A percentile compares a stretch with the other conserved stretches of the same genome.
These are phyloP conservation scores for Ogataea kodamae DNA, from an alignment of 805 yeast species.

Conservation along the genomic window DNA sequence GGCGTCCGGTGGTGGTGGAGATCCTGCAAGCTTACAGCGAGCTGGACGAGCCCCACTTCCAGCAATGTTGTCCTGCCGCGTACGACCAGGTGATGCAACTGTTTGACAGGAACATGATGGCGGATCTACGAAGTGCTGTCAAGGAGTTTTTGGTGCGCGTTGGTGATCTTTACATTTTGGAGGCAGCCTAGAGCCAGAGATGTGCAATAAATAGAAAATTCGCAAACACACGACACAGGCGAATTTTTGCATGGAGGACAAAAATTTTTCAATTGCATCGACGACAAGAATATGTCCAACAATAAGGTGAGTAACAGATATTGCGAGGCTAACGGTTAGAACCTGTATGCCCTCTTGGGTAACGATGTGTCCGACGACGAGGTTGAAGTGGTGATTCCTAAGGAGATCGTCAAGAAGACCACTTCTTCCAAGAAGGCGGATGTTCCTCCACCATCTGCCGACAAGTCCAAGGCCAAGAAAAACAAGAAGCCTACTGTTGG, in stretches of 20 bases:
- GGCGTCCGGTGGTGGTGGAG: conserved; percentile 92
- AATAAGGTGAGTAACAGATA: conserved; percentile 25
- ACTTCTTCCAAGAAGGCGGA: conserved; percentile 87
- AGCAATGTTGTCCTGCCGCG: conserved; percentile 52
- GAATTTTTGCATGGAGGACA: conserved; percentile 16
- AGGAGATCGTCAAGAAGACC: conserved; percentile 75
- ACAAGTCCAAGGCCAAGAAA: conserved; percentile 75
- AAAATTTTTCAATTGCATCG: conserved; percentile 18
- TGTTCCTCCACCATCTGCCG: conserved; percentile 76
- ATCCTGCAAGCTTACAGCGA: conserved; percentile 78
- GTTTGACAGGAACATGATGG: conserved; percentile 56
- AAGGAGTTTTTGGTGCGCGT: conserved; percentile 54
- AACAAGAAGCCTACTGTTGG: conserved; percentile 64
- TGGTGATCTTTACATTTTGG: conserved; percentile 38
- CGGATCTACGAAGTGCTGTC: conserved; percentile 59
- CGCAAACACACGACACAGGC: conserved; percentile 13
- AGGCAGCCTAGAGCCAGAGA: no score
- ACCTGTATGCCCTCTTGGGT: conserved; percentile 79
- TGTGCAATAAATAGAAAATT: no score
- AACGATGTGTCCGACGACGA: conserved; percentile 85
- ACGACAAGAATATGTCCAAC: conserved; percentile 24
- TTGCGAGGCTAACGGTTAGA: conserved; percentile 37
- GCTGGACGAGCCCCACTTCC: conserved; percentile 71
- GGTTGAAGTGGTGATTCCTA: conserved; percentile 52
- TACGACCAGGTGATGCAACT: conserved; percentile 57